Percentiles rank a stretch among this genome's conserved stretches.
Evolutionary conservation across 148 eudicot genomes (phyloP).

Genomic region (Rhododendron ferrugineum): DNA sequence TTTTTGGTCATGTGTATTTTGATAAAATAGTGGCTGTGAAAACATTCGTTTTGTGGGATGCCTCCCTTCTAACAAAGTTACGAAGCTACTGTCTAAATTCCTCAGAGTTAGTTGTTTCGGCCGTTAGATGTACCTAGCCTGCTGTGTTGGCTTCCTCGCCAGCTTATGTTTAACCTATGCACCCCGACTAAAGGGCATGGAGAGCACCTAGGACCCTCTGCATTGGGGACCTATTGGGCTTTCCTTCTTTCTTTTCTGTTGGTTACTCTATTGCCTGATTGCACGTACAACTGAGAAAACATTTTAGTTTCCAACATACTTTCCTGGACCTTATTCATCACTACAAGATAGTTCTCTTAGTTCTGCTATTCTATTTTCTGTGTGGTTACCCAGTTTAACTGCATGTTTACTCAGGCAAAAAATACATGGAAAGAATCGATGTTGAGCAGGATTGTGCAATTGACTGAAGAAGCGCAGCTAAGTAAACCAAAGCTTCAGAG

Average conservation of each 20-base stretch:
- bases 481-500: constrained; percentile 93
- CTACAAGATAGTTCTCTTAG: not conserved
- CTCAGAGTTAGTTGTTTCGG: not conserved
- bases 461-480: constrained; percentile 89
- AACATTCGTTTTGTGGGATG: not conserved
- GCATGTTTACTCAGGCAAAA: constrained; percentile 48
- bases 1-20: not conserved
- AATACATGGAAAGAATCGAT: constrained; percentile 94
- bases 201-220: not conserved
- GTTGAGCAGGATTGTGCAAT: constrained; percentile 79
- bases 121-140: not conserved
- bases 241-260: not conserved
- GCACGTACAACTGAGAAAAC: not conserved
- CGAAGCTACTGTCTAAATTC: not conserved
- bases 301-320: not conserved
- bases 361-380: not conserved
- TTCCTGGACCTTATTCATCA: not conserved
- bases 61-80: not conserved
- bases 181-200: not conserved
- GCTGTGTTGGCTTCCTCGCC: not conserved
- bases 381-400: constrained; percentile 11
- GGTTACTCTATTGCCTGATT: not conserved
- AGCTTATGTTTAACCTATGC: not conserved
- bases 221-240: not conserved
- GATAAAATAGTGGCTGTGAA: not conserved